These are phyloP conservation scores for Paracorniculantispora psalliotae DNA, from an alignment of 2,329 filamentous ascomycete genomes.

Conservation along the genomic window DNA sequence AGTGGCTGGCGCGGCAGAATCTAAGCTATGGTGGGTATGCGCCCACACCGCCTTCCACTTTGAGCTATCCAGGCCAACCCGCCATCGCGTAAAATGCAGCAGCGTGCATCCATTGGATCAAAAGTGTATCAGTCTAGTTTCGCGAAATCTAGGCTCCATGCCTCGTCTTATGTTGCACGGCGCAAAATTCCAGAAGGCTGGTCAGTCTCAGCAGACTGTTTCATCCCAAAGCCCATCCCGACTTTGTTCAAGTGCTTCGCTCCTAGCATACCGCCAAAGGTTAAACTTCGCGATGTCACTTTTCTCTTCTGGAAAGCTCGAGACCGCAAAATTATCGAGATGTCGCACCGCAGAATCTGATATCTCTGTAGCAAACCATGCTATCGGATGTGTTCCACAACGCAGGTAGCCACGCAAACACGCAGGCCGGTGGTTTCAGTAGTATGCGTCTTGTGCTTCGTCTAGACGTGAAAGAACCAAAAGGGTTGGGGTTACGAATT, in stretches of 20 bases:
- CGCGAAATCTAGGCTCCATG: not conserved
- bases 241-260: not conserved
- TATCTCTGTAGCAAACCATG: not conserved
- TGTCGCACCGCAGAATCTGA: not conserved
- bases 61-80: not conserved
- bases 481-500: not conserved
- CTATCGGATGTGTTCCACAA: not conserved
- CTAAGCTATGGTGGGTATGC: slow-evolving; percentile 9
- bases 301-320: not conserved
- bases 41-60: slow-evolving; percentile 23
- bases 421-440: not conserved
- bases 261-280: not conserved
- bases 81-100: slow-evolving; percentile 1
- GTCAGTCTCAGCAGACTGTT: not conserved
- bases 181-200: not conserved
- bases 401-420: not conserved
- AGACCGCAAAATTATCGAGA: not conserved
- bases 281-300: not conserved
- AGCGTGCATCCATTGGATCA: not conserved
- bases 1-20: slow-evolving; percentile 24
- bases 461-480: not conserved
- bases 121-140: not conserved
- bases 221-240: not conserved
- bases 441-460: not conserved
- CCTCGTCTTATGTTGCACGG: not conserved